Evolutionary conservation across 495 filamentous ascomycete genomes (phyloP).

Genomic region (Bacidia rubella): DNA sequence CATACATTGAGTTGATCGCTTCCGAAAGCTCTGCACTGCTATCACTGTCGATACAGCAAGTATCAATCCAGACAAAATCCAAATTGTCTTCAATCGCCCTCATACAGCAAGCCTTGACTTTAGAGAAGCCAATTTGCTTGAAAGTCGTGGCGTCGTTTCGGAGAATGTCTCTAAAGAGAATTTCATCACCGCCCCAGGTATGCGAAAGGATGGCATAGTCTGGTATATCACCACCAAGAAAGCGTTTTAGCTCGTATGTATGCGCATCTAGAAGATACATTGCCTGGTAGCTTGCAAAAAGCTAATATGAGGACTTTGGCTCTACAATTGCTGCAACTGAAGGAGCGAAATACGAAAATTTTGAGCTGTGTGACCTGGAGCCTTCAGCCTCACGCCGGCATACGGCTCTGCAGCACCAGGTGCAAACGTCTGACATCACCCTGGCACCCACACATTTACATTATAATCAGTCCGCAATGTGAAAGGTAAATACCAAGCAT

Average conservation of each 20-base stretch:
- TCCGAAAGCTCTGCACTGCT: constrained; percentile 26
- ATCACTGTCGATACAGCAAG: constrained; percentile 26
- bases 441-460: too few species aligned
- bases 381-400: too few species aligned
- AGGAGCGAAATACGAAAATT: too few species aligned
- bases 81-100: constrained; percentile 12
- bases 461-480: too few species aligned
- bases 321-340: too few species aligned
- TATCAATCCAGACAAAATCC: constrained; percentile 28
- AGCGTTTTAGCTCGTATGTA: background rate
- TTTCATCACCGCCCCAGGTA: constrained; percentile 23
- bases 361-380: too few species aligned
- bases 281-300: too few species aligned
- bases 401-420: too few species aligned
- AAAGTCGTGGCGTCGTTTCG: background rate
- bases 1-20: constrained; percentile 35
- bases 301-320: too few species aligned
- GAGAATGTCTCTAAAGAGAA: constrained; percentile 11
- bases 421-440: too few species aligned
- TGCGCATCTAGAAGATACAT: background rate
- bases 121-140: background rate
- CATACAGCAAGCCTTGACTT: background rate
- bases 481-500: too few species aligned
- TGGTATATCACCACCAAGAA: constrained; percentile 13
- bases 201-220: constrained; percentile 28